Evolutionary conservation across 345 rosid genomes (phyloP), one percentile per base, ranked within the genome.

Genomic region (Kandelia obovata): DNA sequence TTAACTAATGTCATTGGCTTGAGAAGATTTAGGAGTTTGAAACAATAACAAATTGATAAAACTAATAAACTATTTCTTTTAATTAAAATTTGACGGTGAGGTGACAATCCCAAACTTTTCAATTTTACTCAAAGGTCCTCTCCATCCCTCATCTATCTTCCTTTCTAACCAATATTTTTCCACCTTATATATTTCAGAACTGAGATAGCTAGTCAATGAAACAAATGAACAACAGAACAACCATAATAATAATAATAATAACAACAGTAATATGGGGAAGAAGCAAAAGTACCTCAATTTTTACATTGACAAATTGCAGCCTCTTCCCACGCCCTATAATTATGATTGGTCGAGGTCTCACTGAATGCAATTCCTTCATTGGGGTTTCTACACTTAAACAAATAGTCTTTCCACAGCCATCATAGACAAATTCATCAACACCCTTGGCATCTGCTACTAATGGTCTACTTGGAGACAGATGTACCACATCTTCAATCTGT

Each of bases 311-410:
- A 78, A 92, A 95, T 73, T 84, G 93, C 94, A 95, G 73, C 87
- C 77, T 89, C 82, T 95, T 95, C 66, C 99, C 96, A 75, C 84
- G 81, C 72, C 99, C 99, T 79, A 95, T 71, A 53, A 95, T 76
- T 72, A 95, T 83, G 73, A 95, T 88, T 53, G 99, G 96, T 74
- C 66, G 89, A 78, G 80, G 78, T 71, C 83, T 83, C 58, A 70
- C 75, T 55, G 81, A 62, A 72, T 77, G 81, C 21, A 63, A 63
- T 68, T 85, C 85, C 78, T 85, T 89, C 60, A 65, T 74, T 46
- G 79, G 78, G 66, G 75, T 77, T 75, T 86, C 92, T 53, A 74
- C 88, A 78, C 82, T 87, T 74, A 95, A 85, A 69, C 75, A 71
- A 58, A 95, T 82, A 37, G 80, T 78, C 75, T 82, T 90, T 55